phyloP scores from a whole-genome alignment of 1,139 yeast genomes.

The Debaryomyces udenii region DNA sequence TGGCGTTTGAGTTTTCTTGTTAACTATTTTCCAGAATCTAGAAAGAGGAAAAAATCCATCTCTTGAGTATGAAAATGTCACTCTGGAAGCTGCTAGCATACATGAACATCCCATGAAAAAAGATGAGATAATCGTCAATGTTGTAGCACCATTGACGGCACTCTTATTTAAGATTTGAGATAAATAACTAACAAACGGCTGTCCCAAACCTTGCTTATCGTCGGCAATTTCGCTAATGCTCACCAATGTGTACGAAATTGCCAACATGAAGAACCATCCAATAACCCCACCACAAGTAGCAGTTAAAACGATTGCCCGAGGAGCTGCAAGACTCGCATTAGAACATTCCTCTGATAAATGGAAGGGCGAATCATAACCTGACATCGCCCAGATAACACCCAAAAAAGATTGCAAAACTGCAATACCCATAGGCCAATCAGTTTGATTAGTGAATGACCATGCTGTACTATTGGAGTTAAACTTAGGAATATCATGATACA shows the following conservation, averaged over 20 bases:
- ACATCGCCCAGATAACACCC: constrained; percentile 76
- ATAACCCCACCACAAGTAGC: constrained; percentile 62
- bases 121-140: constrained; percentile 61
- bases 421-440: constrained; percentile 70
- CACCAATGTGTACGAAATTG: constrained; percentile 66
- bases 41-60: constrained; percentile 72
- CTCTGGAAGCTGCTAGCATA: constrained; percentile 71
- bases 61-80: constrained; percentile 68
- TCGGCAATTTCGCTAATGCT: constrained; percentile 53
- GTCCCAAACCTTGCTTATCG: constrained; percentile 58
- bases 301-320: constrained; percentile 67
- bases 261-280: constrained; percentile 66
- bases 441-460: constrained; percentile 62
- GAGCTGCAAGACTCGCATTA: constrained; percentile 66
- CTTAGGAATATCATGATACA: constrained; percentile 36
- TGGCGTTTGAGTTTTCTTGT: constrained; percentile 62
- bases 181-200: constrained; percentile 64
- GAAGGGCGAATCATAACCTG: constrained; percentile 76
- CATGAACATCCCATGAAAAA: constrained; percentile 74
- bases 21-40: constrained; percentile 55
- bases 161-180: constrained; percentile 51
- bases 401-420: constrained; percentile 62
- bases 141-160: constrained; percentile 55
- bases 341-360: constrained; percentile 74
- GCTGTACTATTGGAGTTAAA: constrained; percentile 56